A percentile compares a stretch with the other conserved stretches of the same genome.
Conservation (phyloP, 202 grass and related monocot genomes). For the Schoenoplectus triqueter region DNA sequence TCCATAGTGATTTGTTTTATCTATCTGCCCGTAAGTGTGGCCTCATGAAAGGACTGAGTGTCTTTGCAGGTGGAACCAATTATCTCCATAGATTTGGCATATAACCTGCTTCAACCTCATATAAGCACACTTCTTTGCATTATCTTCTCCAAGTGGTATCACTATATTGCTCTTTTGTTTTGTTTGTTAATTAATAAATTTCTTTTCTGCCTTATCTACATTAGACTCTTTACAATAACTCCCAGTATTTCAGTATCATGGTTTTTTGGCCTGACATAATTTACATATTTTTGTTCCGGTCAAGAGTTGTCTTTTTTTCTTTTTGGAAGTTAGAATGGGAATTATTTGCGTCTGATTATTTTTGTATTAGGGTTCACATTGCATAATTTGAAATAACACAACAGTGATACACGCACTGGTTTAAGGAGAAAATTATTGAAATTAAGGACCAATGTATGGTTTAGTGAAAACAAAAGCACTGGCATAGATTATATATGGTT, state of each 20-base stretch:
- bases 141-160: slow-evolving; percentile 28
- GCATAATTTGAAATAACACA: too few species aligned
- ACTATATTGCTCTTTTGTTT: slow-evolving; percentile 13
- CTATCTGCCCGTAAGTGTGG: slow-evolving; percentile 20
- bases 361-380: too few species aligned
- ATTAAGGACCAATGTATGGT: background rate
- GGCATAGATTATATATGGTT: background rate
- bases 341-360: background rate
- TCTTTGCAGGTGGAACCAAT: slow-evolving; percentile 7
- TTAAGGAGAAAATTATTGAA: background rate
- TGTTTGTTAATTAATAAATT: background rate
- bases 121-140: slow-evolving; percentile 22
- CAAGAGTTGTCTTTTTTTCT: background rate
- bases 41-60: background rate
- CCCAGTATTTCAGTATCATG: background rate
- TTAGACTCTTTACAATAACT: slow-evolving; percentile 16
- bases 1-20: background rate
- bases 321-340: background rate
- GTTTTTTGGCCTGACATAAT: background rate
- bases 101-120: slow-evolving; percentile 8
- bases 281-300: background rate
- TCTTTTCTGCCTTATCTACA: background rate
- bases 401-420: background rate
- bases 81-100: slow-evolving; percentile 27
- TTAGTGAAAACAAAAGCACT: background rate